Base-by-base conservation (phyloP, 306 rosid species). In the Mimosa pudica region DNA sequence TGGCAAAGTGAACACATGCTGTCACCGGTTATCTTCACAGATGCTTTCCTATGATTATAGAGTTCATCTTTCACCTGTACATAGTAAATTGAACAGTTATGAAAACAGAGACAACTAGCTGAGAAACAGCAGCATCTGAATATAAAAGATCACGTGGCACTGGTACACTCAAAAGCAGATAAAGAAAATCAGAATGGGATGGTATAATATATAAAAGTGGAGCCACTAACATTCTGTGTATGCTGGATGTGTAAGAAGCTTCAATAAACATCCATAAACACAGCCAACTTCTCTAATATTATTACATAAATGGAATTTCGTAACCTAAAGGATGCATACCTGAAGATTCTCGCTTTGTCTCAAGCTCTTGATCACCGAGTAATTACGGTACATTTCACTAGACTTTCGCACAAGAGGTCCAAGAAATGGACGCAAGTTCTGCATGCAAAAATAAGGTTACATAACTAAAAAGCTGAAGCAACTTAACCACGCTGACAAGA, bases 401-500 rank as follows among this genome's bases (percentile, higher is more conserved):
- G 98, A 96, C 88, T 96, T 96, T 81, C 90, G 88, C 81, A 91
- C 64, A 77, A 96, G 97, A n/a, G 99, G 98, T 77, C 91, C 98
- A 81, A 96, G 88, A 87, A 96, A 96, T 62, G 95, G 92, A 80
- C 89, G 92, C 87, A 96, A 85, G 83, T 93, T 89, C 99, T 96
- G 97, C 88, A 83, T 60, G 87, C 66, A 73, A 79, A 75, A 83
- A 76, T 44, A 74, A 12, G 20, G 72, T 69, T 14, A 79, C 44
- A 10, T 30, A 20, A 24, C 71, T 79, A 87, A 45, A 42, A 80
- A 74, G 73, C 10, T 74, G 70, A 82, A 79, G 36, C 63, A 73
- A 69, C 24, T 17, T 47, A 77, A 73, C 4, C 70, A 62, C 46
- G 69, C 48, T 36, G 51, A 36, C 42, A 63, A 10, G 45, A 57